Base-by-base conservation (phyloP, 129 eudicot species). In the Logfia minima region DNA sequence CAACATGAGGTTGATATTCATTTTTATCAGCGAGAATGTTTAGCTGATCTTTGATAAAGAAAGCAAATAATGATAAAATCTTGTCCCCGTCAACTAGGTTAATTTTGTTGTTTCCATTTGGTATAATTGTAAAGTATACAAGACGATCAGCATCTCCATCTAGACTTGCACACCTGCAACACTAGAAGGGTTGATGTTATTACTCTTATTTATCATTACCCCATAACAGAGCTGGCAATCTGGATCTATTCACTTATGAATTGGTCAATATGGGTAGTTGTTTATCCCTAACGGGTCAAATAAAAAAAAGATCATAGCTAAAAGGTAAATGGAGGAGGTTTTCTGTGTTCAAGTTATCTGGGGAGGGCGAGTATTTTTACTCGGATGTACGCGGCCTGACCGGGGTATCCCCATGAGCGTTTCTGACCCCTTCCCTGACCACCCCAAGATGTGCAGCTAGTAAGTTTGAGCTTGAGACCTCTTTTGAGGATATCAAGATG, bases 111-210 rank as follows among this genome's bases (percentile, higher is more conserved):
- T 70, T 78, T 66, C 82, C 70, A 60, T 87, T 83, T 75, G 84
- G 23, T 79, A 56, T 37, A 35, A 86, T 53, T 62, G 83, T 74
- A 77, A 93, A 93, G 84, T 93, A 93, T 32, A 91, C 93, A 18
- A 93, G 88, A 62, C 98, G 92, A 64, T 93, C 97, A 70, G 96
- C 97, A 86, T 93, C 97, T 72, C 98, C 97, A 85, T 93, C 98
- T 80, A 93, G 86, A 83, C 98, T 91, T 76, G 91, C 97, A 91
- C 97, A 91, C 96, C 96, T 90, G 98, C 85, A 93, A 79, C 65
- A 80, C 87, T 85, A 85, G 58, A 80, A 84, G 56, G 31, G 70
- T 81, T 61, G 62, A 75, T 68, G 78, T 68, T 74, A 69, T 83
- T 81, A 86, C 68, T 78, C 76, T 58, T 69, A 77, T 48, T 39